Base-by-base conservation (phyloP, 352 stramenopile genomes). In the Globisporangium megalacanthum region DNA sequence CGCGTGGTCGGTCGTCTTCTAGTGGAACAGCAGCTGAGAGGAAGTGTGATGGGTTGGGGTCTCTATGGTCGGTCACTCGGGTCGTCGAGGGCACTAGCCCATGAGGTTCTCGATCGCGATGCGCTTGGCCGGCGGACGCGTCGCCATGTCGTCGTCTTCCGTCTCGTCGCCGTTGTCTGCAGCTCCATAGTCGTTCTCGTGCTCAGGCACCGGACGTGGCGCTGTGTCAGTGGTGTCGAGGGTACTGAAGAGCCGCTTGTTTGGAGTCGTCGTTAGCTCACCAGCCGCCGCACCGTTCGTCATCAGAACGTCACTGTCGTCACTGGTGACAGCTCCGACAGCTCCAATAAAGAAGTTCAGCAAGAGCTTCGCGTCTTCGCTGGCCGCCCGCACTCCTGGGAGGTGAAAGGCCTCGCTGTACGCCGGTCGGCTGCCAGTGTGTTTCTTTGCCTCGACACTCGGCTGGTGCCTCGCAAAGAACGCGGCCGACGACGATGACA, bases 331-430 rank as follows among this genome's bases (percentile, higher is more conserved):
- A n/a, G n/a, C n/a, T n/a, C n/a, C n/a, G n/a, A n/a, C n/a, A n/a
- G n/a, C n/a, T n/a, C 75, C 77, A 6, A 73, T 73, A 49, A 84
- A 89, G 65, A 93, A 94, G 52, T 94, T 74, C 46, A 94, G 58
- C 25, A 94, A 58, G 25, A 94, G 67, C 47, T 81, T 78, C 22
- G 80, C 83, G 55, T 92, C 79, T 72, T 90, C 83, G 33, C 74
- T 75, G 57, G 84, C 83, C 9, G 57, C 60, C 36, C 49, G 57
- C 59, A 57, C n/a, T n/a, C n/a, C n/a, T n/a, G n/a, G n/a, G n/a
- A n/a, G n/a, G n/a, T n/a, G 41, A 14, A 44, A 44, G 37, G 14
- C 37, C 11, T 44, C 37, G 3, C 3, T 14, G 37, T 44, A 14
- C 37, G 14, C n/a, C n/a, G n/a, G 37, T 11, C 41, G 41, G 41